Evolutionary conservation across 2,329 filamentous ascomycete genomes (phyloP), one percentile per base, ranked within the genome.

Genomic region (Cladobotryum protrusum): DNA sequence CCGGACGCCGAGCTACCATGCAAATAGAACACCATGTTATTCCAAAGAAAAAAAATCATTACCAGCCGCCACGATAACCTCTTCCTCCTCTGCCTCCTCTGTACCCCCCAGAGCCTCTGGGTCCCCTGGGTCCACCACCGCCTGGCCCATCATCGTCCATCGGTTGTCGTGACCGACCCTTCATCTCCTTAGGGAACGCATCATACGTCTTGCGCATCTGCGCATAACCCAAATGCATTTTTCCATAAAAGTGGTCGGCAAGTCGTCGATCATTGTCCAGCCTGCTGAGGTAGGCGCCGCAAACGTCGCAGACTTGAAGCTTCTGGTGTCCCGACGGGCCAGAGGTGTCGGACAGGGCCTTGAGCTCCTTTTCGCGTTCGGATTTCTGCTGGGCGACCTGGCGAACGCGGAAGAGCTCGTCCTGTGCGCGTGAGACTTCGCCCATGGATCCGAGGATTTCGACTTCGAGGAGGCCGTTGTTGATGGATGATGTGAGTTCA

Each of bases 181-280:
- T 87, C 69, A 96, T 77, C 65, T 96, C 90, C 69, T 90, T 90
- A 46, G 86, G 86, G 55, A 99, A 82, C n/a, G 80, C 74, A 49
- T 96, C 90, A 62, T 82, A 90, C 3, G 90, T 93, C 76, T 93
- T 95, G 60, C 93, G 83, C 93, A 99, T 99, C 71, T 96, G 89
- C 14, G 93, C 93, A 66, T 97, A 99, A 0, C 93, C 93, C 50
- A 99, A 73, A 65, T 99, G 93, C 93, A 99, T 99, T 76, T 99
- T 99, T 18, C 93, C 93, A 69, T 96, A 97, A 66, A 99, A 99
- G 68, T 99, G 93, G 66, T 99, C 93, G 17, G 93, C 93, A 63
- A 99, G 69, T 29, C 93, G 80, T 34, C 93, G 81, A 67, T 99
- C 93, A 64, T 99, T 99, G 66, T 99, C 93, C 32, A 99, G 78